Conservation (phyloP, 495 filamentous ascomycete species). For the Penicillium salamii region DNA sequence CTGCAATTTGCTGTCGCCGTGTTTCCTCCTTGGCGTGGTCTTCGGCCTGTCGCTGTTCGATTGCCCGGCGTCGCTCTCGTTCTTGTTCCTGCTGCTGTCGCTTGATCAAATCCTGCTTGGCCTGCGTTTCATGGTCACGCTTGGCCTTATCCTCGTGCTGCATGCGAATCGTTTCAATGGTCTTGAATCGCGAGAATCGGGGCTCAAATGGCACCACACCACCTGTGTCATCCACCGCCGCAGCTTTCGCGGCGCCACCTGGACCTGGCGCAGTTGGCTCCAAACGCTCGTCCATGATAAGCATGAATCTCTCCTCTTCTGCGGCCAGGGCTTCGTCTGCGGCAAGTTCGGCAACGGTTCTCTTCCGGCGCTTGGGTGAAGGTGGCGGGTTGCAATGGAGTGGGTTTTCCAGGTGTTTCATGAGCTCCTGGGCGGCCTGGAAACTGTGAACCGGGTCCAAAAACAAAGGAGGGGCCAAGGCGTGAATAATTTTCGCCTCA, state of each 20-base stretch:
- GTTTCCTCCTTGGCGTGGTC: constrained; percentile 47
- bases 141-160: constrained; percentile 67
- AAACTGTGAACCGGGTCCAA: constrained; percentile 69
- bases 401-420: constrained; percentile 70
- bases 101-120: constrained; percentile 50
- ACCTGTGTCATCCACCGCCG: constrained; percentile 70
- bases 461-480: constrained; percentile 70
- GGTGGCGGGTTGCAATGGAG: constrained; percentile 73
- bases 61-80: constrained; percentile 37
- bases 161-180: constrained; percentile 77
- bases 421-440: constrained; percentile 62
- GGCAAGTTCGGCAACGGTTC: constrained; percentile 89
- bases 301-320: constrained; percentile 86
- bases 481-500: constrained; percentile 66
- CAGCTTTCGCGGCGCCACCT: constrained; percentile 56
- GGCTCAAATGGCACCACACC: constrained; percentile 73
- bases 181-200: constrained; percentile 86
- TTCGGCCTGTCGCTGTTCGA: constrained; percentile 48
- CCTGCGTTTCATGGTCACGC: constrained; percentile 63
- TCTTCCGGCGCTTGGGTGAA: constrained; percentile 82
- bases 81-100: constrained; percentile 49
- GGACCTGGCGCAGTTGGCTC: constrained; percentile 55
- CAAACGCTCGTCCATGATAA: constrained; percentile 85
- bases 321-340: constrained; percentile 90
- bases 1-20: constrained; percentile 41